Conservation (phyloP, 1,139 yeast species). For the Taphrina betulina region DNA sequence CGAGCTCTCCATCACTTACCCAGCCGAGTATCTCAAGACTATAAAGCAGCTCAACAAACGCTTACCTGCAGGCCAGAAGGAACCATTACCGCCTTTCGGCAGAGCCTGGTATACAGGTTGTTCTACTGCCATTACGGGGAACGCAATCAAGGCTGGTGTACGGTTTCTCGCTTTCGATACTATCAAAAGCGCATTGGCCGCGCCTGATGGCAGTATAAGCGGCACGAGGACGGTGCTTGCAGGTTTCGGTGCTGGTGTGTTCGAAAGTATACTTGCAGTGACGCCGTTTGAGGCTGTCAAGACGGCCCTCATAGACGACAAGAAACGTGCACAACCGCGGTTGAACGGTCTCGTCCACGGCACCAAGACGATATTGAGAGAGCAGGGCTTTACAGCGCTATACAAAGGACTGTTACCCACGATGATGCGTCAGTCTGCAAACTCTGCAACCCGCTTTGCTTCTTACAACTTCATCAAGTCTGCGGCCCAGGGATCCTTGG, state of each 20-base stretch:
- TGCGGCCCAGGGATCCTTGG: slow-evolving; percentile 70
- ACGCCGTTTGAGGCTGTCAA: slow-evolving; percentile 97
- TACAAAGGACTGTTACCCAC: slow-evolving; percentile 92
- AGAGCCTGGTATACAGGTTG: slow-evolving; percentile 90
- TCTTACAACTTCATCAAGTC: slow-evolving; percentile 87
- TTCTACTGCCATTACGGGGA: slow-evolving; percentile 94
- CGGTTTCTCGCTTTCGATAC: slow-evolving; percentile 90
- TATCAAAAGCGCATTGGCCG: slow-evolving; percentile 72
- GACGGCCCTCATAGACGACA: slow-evolving; percentile 90
- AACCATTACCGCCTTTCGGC: slow-evolving; percentile 49
- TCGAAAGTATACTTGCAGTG: slow-evolving; percentile 89
- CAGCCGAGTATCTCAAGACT: slow-evolving; percentile 96
- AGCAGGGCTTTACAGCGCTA: slow-evolving; percentile 77
- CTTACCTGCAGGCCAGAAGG: slow-evolving; percentile 41
- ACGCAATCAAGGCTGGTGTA: slow-evolving; percentile 91
- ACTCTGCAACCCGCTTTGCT: slow-evolving; percentile 90
- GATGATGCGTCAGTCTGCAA: slow-evolving; percentile 91
- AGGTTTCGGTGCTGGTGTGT: slow-evolving; percentile 92
- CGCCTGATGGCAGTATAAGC: slow-evolving; percentile 79
- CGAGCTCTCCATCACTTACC: slow-evolving; percentile 82
- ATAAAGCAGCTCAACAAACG: slow-evolving; percentile 68
- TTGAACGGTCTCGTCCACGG: slow-evolving; percentile 69
- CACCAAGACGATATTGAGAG: slow-evolving; percentile 61
- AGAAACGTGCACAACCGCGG: slow-evolving; percentile 61
- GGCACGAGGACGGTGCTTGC: slow-evolving; percentile 88